Percentiles rank a stretch among this genome's conserved stretches.
phyloP scores from a whole-genome alignment of 768 basidiomycete species.

The Hygrophoropsis aurantiaca region DNA sequence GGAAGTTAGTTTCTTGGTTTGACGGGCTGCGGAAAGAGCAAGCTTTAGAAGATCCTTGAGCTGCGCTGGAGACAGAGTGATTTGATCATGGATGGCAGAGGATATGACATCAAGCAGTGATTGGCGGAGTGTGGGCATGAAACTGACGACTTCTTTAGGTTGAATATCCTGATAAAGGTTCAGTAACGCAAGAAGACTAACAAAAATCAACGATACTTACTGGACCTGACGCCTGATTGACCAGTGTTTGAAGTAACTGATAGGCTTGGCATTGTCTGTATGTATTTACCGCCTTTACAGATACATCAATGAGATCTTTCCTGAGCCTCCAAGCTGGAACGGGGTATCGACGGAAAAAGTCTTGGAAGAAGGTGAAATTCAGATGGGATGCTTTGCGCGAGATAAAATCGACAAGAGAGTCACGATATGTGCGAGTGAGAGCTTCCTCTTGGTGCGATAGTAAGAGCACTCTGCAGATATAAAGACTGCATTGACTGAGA shows the following conservation, averaged over 20 bases:
- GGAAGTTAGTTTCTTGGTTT: constrained; percentile 50
- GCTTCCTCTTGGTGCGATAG: constrained; percentile 37
- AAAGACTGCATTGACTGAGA: constrained; percentile 70
- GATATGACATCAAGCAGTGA: constrained; percentile 48
- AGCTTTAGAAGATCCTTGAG: constrained; percentile 81
- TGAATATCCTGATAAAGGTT: constrained; percentile 29
- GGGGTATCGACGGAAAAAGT: constrained; percentile 71
- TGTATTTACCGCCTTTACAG: constrained; percentile 63
- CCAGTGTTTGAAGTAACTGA: constrained; percentile 64
- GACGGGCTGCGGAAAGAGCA: constrained; percentile 61
- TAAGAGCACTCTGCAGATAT: constrained; percentile 56
- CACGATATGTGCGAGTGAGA: constrained; percentile 56
- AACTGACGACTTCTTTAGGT: constrained; percentile 43
- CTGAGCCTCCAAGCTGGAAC: constrained; percentile 64
- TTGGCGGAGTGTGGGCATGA: constrained; percentile 52
- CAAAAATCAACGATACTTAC: constrained; percentile 37
- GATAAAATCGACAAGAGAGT: constrained; percentile 73
- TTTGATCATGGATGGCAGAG: constrained; percentile 47
- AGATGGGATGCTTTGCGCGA: constrained; percentile 79
- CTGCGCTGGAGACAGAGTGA: constrained; percentile 55
- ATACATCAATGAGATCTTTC: constrained; percentile 54
- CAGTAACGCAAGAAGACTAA: background rate
- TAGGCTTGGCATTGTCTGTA: constrained; percentile 78
- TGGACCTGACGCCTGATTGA: constrained; percentile 51
- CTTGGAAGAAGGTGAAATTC: constrained; percentile 72